A percentile compares a stretch with the other conserved stretches of the same genome.
These are phyloP conservation scores for Monilinia aucupariae DNA, from an alignment of 2,329 filamentous ascomycete genomes.

Conservation along the genomic window DNA sequence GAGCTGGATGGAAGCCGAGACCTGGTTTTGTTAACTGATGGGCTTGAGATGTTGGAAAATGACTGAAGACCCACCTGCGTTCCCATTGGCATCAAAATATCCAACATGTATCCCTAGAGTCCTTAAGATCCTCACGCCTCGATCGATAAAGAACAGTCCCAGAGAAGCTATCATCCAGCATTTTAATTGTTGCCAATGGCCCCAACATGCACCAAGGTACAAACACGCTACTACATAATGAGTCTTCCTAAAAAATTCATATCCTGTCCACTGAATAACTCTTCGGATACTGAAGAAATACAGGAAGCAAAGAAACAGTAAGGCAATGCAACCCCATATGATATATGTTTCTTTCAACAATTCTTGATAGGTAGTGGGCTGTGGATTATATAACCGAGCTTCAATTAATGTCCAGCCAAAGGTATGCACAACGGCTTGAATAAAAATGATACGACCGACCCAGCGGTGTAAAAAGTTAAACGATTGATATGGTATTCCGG, in stretches of 20 bases:
- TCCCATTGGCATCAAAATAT: conserved; percentile 37
- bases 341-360: conserved; percentile 64
- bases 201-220: conserved; percentile 71
- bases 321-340: conserved; percentile 64
- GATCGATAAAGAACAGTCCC: conserved; percentile 60
- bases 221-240: conserved; percentile 63
- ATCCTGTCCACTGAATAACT: conserved; percentile 62
- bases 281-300: conserved; percentile 53
- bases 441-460: conserved; percentile 67
- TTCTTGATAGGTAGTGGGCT: conserved; percentile 51
- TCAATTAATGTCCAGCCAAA: conserved; percentile 66
- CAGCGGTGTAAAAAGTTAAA: conserved; percentile 76
- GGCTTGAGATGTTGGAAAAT: too few species aligned
- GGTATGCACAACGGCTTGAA: conserved; percentile 64
- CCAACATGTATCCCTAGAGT: conserved; percentile 57
- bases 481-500: conserved; percentile 68
- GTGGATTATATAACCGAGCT: conserved; percentile 62
- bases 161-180: conserved; percentile 51
- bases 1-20: conserved; percentile 9
- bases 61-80: conserved; percentile 30
- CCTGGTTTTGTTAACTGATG: not conserved
- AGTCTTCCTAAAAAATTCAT: conserved; percentile 71
- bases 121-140: conserved; percentile 52
- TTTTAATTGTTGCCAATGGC: conserved; percentile 62
- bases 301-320: conserved; percentile 57